These are phyloP conservation scores for Serendipita sp. DNA, from an alignment of 1,284 basidiomycete genomes.

Conservation along the genomic window DNA sequence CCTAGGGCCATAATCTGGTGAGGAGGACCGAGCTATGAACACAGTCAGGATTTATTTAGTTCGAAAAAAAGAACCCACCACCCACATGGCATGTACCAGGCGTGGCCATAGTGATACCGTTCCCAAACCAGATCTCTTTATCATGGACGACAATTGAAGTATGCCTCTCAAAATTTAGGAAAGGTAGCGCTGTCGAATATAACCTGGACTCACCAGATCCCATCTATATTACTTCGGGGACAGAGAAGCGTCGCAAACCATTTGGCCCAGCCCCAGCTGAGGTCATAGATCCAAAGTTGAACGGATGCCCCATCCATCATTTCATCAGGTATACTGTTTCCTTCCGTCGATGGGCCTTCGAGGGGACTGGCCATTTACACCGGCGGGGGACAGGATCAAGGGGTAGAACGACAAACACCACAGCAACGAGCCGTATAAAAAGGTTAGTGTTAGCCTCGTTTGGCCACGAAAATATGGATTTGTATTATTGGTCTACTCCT, in stretches of 20 bases:
- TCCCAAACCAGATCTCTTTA: conserved; percentile 1
- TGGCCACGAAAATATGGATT: no score
- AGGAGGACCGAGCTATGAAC: neutral
- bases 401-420: no score
- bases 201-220: neutral
- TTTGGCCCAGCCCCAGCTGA: neutral
- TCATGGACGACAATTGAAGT: neutral
- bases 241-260: neutral
- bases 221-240: neutral
- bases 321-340: no score
- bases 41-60: neutral
- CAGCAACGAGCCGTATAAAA: no score
- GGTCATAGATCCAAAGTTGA: conserved; percentile 5
- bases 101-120: neutral
- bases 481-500: no score
- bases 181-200: neutral
- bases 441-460: no score
- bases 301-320: neutral
- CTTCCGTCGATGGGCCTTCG: no score
- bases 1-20: conserved; percentile 1
- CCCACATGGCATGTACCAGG: neutral
- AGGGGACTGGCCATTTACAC: no score
- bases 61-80: neutral
- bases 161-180: neutral
- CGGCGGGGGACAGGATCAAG: no score